These are phyloP conservation scores for Neonectria hederae DNA, from an alignment of 2,329 filamentous ascomycete genomes.

Conservation along the genomic window DNA sequence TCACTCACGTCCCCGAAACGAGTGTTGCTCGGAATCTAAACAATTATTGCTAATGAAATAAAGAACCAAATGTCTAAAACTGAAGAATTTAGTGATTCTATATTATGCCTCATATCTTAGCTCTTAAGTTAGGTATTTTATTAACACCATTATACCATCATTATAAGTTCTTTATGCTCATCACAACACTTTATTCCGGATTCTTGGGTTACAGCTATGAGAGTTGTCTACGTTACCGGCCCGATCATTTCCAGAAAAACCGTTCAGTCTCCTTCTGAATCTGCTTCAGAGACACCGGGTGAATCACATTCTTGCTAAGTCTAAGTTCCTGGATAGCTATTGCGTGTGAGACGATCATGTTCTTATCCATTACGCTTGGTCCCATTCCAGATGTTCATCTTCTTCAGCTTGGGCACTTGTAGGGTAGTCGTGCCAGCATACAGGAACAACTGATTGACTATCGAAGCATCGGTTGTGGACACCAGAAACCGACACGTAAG, in stretches of 20 bases:
- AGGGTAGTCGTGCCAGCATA: constrained; percentile 1
- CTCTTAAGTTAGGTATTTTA: no score
- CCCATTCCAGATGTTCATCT: constrained; percentile 17
- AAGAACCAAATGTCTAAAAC: no score
- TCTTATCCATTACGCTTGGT: not conserved
- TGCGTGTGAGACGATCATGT: constrained; percentile 1
- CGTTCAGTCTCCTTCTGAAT: not conserved
- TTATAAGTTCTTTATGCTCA: no score
- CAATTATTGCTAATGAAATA: no score
- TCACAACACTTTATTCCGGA: not conserved
- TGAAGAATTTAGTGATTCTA: no score
- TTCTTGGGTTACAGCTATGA: not conserved
- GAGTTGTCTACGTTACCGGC: not conserved
- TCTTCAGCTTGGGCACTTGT: constrained; percentile 8
- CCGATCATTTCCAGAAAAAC: not conserved
- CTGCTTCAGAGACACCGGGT: constrained; percentile 6
- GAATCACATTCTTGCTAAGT: constrained; percentile 4
- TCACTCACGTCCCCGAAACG: no score
- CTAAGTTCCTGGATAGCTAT: not conserved
- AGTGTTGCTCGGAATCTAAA: no score
- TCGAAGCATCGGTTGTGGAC: not conserved
- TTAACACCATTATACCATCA: no score
- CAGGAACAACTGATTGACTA: not conserved
- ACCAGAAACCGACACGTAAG: not conserved
- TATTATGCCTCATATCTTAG: no score